These are phyloP conservation scores for Acorus calamus DNA, from an alignment of 106 monocot species.

Conservation along the genomic window DNA sequence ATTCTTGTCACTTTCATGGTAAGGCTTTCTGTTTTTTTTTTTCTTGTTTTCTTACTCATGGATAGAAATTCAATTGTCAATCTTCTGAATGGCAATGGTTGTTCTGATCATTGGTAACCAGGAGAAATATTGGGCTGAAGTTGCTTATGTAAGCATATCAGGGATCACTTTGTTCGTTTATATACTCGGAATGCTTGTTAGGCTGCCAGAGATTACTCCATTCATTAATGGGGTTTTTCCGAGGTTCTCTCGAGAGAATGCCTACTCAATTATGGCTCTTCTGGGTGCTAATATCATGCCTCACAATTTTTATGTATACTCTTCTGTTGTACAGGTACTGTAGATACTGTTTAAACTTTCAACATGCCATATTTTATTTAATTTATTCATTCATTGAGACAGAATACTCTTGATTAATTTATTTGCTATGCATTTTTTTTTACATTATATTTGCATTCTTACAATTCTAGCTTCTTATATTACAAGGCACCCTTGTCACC, in stretches of 20 bases:
- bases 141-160: slow-evolving; percentile 29
- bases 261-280: slow-evolving; percentile 68
- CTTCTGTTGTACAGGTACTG: slow-evolving; percentile 53
- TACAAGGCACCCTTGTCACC: no score
- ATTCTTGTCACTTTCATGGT: slow-evolving; percentile 33
- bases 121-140: slow-evolving; percentile 28
- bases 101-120: neutral
- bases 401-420: no score
- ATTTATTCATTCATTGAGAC: neutral
- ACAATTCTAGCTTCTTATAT: no score
- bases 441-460: no score
- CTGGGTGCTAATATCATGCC: slow-evolving; percentile 74
- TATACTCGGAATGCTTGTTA: slow-evolving; percentile 54
- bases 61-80: neutral
- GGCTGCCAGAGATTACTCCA: slow-evolving; percentile 63
- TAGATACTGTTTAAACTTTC: neutral
- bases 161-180: slow-evolving; percentile 37
- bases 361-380: slow-evolving; percentile 3
- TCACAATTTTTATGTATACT: slow-evolving; percentile 76
- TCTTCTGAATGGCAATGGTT: slow-evolving; percentile 5
- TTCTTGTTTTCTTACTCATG: neutral
- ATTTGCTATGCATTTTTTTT: no score
- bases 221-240: slow-evolving; percentile 45
- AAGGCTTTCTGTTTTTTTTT: slow-evolving; percentile 2
- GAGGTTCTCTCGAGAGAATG: slow-evolving; percentile 48